Percentiles rank a stretch among this genome's conserved stretches.
Conservation (phyloP, 495 filamentous ascomycete genomes). For the Patellaria atrata region DNA sequence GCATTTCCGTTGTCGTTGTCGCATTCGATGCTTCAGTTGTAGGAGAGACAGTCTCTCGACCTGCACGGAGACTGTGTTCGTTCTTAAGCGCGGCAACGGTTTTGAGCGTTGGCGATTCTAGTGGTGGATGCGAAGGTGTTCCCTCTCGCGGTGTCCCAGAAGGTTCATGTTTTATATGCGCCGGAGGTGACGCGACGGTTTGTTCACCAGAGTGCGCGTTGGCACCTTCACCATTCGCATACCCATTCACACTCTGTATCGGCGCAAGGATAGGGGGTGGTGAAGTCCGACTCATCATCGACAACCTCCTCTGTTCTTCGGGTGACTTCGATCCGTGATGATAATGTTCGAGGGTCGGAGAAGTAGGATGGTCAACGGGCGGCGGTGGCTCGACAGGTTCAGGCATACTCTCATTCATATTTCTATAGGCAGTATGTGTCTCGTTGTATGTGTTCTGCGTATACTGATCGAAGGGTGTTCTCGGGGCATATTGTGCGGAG, state of each 20-base stretch:
- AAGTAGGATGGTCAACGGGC: constrained; percentile 19
- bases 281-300: constrained; percentile 9
- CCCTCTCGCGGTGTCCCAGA: constrained; percentile 20
- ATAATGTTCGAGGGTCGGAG: constrained; percentile 28
- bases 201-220: too few relatives aligned
- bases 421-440: too few relatives aligned
- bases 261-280: constrained; percentile 22
- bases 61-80: constrained; percentile 22
- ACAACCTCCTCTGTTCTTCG: constrained; percentile 24
- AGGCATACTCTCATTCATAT: too few relatives aligned
- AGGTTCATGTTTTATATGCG: constrained; percentile 24
- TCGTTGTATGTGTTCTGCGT: constrained; percentile 12
- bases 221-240: neutral
- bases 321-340: constrained; percentile 26
- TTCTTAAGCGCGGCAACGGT: constrained; percentile 23
- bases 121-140: constrained; percentile 15
- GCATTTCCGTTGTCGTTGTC: constrained; percentile 6
- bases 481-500: constrained; percentile 7
- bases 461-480: constrained; percentile 8
- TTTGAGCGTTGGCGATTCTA: constrained; percentile 20
- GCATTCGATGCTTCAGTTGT: constrained; percentile 19
- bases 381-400: constrained; percentile 22
- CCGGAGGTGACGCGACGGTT: constrained; percentile 16
- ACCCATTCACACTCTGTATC: constrained; percentile 14
- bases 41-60: constrained; percentile 13